A percentile compares a stretch with the other conserved stretches of the same genome.
Conservation (phyloP, 2,329 filamentous ascomycete species). For the Neofusicoccum parvum region DNA sequence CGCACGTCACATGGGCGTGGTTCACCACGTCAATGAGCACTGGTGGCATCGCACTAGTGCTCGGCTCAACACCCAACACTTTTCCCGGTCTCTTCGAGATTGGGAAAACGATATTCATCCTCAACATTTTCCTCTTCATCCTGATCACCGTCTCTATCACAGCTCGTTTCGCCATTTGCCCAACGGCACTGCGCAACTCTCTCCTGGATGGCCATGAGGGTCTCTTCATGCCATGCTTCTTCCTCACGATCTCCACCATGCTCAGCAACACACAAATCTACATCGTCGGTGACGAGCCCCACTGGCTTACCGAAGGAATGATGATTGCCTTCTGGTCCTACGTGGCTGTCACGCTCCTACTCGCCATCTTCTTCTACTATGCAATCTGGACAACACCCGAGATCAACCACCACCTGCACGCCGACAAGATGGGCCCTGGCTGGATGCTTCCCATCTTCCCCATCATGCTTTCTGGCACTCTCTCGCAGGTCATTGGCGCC, state of each 20-base stretch:
- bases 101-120: slow-evolving; percentile 54
- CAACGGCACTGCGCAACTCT: slow-evolving; percentile 47
- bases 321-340: slow-evolving; percentile 48
- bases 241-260: slow-evolving; percentile 44
- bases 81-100: slow-evolving; percentile 55
- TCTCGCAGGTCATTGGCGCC: slow-evolving; percentile 66
- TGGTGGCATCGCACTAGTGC: slow-evolving; percentile 49
- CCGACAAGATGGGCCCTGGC: slow-evolving; percentile 72
- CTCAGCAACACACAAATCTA: slow-evolving; percentile 46
- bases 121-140: slow-evolving; percentile 53
- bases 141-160: slow-evolving; percentile 34
- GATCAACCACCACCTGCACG: slow-evolving; percentile 45
- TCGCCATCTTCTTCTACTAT: slow-evolving; percentile 57
- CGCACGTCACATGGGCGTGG: slow-evolving; percentile 52
- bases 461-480: slow-evolving; percentile 71
- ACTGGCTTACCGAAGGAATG: slow-evolving; percentile 45
- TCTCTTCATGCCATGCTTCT: slow-evolving; percentile 51
- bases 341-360: slow-evolving; percentile 42
- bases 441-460: slow-evolving; percentile 77
- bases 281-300: slow-evolving; percentile 41
- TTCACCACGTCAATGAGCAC: slow-evolving; percentile 53
- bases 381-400: slow-evolving; percentile 59
- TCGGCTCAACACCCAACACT: slow-evolving; percentile 45
- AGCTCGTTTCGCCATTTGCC: slow-evolving; percentile 50
- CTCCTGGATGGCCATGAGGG: slow-evolving; percentile 55